phyloP scores from a whole-genome alignment of 1,139 yeast species.

The Taiozyma sp. region DNA sequence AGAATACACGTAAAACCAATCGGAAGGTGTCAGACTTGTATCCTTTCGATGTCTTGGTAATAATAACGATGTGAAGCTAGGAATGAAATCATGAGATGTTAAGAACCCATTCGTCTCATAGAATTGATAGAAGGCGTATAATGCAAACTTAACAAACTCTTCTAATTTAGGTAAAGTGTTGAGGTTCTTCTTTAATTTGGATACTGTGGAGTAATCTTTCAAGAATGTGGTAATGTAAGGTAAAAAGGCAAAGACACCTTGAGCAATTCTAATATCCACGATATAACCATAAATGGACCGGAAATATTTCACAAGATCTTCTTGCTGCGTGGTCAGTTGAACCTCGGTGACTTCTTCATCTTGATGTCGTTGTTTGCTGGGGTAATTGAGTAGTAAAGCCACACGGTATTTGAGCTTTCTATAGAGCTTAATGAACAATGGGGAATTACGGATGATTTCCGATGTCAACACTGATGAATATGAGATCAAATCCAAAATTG shows the following conservation, averaged over 20 bases:
- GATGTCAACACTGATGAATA: constrained; percentile 17
- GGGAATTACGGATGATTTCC: constrained; percentile 17
- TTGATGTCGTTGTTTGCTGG: background rate
- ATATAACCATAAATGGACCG: constrained; percentile 19
- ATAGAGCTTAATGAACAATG: constrained; percentile 11
- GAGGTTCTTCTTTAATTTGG: constrained; percentile 11
- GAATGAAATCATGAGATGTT: constrained; percentile 18
- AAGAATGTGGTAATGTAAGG: constrained; percentile 20
- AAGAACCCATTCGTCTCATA: constrained; percentile 21
- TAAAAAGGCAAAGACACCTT: constrained; percentile 17
- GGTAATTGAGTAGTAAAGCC: background rate
- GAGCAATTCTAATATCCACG: constrained; percentile 21
- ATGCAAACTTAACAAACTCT: constrained; percentile 12
- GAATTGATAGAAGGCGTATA: constrained; percentile 17
- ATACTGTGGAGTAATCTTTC: constrained; percentile 14
- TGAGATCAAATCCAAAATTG: constrained; percentile 16
- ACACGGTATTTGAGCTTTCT: background rate
- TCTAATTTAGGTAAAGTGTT: constrained; percentile 12
- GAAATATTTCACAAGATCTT: constrained; percentile 7
- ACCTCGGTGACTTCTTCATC: background rate
- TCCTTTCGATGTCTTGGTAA: constrained; percentile 13
- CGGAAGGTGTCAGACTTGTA: constrained; percentile 13
- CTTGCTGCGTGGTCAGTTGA: constrained; percentile 7
- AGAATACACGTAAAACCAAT: constrained; percentile 22
- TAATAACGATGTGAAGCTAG: constrained; percentile 12